Conservation (phyloP, 208 protist genomes). For the Leishmania gerbilli region DNA sequence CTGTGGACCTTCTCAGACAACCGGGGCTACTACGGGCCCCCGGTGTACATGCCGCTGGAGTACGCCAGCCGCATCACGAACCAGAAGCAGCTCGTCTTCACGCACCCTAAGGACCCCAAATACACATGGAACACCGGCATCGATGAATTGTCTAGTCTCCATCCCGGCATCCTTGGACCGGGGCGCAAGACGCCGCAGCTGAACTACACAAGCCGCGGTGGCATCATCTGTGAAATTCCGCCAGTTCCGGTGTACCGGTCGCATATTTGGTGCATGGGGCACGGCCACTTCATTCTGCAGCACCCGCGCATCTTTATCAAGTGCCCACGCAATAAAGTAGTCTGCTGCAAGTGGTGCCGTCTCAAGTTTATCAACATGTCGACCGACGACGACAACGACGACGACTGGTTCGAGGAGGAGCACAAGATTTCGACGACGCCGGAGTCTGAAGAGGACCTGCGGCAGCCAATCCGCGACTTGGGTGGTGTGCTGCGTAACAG, state of each 20-base stretch:
- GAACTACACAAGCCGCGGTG: slow-evolving; percentile 80
- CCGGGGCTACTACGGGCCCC: slow-evolving; percentile 82
- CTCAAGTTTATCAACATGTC: slow-evolving; percentile 93
- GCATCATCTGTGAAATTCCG: slow-evolving; percentile 89
- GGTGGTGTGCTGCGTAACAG: slow-evolving; percentile 71
- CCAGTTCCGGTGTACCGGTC: slow-evolving; percentile 83
- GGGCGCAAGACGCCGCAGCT: slow-evolving; percentile 82
- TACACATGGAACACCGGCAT: slow-evolving; percentile 84
- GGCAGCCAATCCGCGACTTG: slow-evolving; percentile 78
- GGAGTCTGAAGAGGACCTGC: slow-evolving; percentile 74
- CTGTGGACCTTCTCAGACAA: slow-evolving; percentile 79
- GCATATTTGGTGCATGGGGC: slow-evolving; percentile 89
- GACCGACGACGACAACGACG: slow-evolving; percentile 85
- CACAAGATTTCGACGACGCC: slow-evolving; percentile 88
- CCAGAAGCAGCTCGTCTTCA: slow-evolving; percentile 80
- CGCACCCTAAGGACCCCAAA: slow-evolving; percentile 86
- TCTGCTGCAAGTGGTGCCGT: slow-evolving; percentile 88
- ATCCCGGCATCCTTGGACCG: slow-evolving; percentile 73
- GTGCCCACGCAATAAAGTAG: slow-evolving; percentile 73
- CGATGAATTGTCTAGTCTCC: slow-evolving; percentile 67
- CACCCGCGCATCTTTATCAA: slow-evolving; percentile 92
- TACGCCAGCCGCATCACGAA: slow-evolving; percentile 86
- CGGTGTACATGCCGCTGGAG: slow-evolving; percentile 87
- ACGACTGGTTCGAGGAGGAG: slow-evolving; percentile 88
- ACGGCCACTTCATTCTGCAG: slow-evolving; percentile 81